Conservation (phyloP, 176 grass and related monocot genomes). For the Oryza longistaminata region DNA sequence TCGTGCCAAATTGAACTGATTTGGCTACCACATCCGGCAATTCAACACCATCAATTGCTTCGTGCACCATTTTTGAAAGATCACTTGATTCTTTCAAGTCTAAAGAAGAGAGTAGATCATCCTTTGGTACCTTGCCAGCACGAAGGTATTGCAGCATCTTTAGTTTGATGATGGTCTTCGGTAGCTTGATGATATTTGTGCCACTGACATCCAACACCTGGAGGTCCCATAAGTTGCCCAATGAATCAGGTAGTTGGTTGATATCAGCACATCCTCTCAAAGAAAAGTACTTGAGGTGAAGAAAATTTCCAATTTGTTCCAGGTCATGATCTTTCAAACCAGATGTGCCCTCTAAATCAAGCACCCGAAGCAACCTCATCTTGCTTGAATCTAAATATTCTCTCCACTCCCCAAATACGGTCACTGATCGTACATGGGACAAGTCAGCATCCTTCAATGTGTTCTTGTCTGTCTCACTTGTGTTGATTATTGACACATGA, state of each 20-base stretch:
- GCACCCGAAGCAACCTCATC: conserved; percentile 25
- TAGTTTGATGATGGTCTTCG: not conserved
- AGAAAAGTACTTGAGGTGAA: not conserved
- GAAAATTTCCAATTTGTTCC: not conserved
- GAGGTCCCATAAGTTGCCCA: not conserved
- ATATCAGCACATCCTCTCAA: not conserved
- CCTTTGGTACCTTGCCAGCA: no score
- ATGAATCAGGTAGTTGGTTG: not conserved
- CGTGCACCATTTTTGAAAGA: no score
- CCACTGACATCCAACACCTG: not conserved
- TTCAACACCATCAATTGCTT: no score
- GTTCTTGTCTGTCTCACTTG: no score
- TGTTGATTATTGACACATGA: not conserved
- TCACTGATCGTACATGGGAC: conserved; percentile 2
- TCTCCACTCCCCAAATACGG: not conserved
- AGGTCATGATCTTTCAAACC: not conserved
- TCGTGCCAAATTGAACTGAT: no score
- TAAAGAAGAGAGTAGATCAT: no score
- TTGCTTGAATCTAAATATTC: not conserved
- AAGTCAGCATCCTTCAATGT: not conserved
- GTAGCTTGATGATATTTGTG: not conserved
- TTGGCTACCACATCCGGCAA: no score
- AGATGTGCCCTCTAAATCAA: conserved; percentile 15
- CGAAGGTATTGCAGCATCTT: not conserved
- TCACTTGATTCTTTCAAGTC: no score